Evolutionary conservation across 1,284 basidiomycete species (phyloP), one percentile per base, ranked within the genome.

Genomic region (Microbotryomycetes sp.): DNA sequence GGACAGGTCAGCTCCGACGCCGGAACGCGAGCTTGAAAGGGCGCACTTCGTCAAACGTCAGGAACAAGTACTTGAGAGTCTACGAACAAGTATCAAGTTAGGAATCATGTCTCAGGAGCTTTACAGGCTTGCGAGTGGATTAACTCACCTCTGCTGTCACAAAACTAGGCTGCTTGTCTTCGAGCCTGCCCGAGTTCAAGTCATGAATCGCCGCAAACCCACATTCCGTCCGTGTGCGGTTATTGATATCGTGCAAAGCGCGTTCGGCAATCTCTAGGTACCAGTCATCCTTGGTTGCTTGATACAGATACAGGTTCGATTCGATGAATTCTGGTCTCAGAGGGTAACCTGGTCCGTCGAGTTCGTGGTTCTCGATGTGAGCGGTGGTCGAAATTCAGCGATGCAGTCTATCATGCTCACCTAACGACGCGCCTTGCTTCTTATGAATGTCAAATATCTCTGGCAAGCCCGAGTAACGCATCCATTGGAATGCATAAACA

Each of bases 251-350:
- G 59, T 80, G 78, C 26, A 97, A 77, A 28, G 94, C 80, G 6
- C 87, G 83, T 74, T 92, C 89, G 32, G 88, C 92, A 12, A 96
- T 84, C 63, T 92, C 85, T 1, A 97, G 82, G 75, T 97, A 97
- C 74, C 90, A 91, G 6, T 89, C 81, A 74, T 97, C 93, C 57
- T 81, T 83, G 3, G 92, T 97, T 22, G 92, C 92, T 88, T 92
- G 68, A 73, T 96, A 93, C 12, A 97, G 79, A 76, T 93, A 94
- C 83, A 92, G 93, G 3, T 89, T 97, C 26, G 88, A 91, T 76
- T 96, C 92, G 62, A 93, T 82, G 70, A 93, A 92, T 76, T 96
- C 92, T 80, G 75, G 73, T 29, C 73, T 55, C 1, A 74, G 62
- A 2, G 72, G 72, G 46, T 70, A 73, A 4, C 67, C 66, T 54